Percentiles rank a stretch among this genome's conserved stretches.
Conservation (phyloP, 495 filamentous ascomycete genomes). For the Aspergillus ellipticus region DNA sequence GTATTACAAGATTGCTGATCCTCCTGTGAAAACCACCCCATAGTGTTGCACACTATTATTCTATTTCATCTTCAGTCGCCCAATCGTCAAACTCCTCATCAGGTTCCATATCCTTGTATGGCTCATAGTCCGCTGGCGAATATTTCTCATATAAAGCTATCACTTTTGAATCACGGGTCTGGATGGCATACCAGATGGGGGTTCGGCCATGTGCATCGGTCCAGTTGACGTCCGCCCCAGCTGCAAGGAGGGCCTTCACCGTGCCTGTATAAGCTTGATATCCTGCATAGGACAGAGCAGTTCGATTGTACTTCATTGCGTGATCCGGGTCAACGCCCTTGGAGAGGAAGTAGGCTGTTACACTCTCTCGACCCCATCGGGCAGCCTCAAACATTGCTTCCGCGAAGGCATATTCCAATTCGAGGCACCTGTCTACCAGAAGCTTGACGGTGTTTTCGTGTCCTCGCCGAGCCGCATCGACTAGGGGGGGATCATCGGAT, state of each 20-base stretch:
- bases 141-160: not conserved
- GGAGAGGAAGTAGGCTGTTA: not conserved
- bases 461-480: too few species aligned
- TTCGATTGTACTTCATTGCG: not conserved
- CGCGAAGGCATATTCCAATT: not conserved
- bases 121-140: not conserved
- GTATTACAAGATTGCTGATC: too few species aligned
- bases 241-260: not conserved
- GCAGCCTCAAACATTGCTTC: not conserved
- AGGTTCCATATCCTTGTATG: not conserved
- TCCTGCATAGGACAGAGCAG: not conserved
- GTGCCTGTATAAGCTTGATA: not conserved
- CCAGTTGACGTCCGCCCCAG: not conserved
- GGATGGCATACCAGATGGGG: not conserved
- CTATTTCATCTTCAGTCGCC: too few species aligned
- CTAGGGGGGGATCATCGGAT: not conserved
- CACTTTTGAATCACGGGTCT: not conserved
- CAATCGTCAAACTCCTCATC: not conserved
- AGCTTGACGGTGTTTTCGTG: not conserved
- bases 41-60: too few species aligned
- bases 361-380: not conserved
- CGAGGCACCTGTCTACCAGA: not conserved
- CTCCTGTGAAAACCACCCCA: too few species aligned
- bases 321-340: not conserved
- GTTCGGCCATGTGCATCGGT: not conserved